Conservation (phyloP, 2,329 filamentous ascomycete genomes). For the Didymella pinodella region DNA sequence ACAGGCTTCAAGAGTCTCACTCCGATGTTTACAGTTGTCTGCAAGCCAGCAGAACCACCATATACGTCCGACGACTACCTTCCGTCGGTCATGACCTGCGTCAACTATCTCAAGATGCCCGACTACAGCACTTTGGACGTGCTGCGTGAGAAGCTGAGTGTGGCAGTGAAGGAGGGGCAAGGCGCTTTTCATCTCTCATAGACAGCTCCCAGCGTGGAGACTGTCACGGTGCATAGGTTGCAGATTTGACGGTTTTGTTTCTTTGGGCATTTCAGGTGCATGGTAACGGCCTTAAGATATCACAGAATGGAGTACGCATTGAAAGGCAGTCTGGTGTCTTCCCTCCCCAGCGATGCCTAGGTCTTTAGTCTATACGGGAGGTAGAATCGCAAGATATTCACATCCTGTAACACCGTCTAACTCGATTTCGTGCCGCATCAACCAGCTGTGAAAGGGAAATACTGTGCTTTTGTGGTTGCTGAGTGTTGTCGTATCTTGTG, state of each 20-base stretch:
- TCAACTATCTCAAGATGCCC: conserved; percentile 97
- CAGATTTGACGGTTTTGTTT: conserved; percentile 16
- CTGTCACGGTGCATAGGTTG: conserved; percentile 15
- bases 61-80: conserved; percentile 96
- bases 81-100: conserved; percentile 99
- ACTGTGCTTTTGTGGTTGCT: too few species aligned
- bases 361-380: background rate
- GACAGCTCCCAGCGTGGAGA: conserved; percentile 10
- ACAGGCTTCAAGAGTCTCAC: conserved; percentile 94
- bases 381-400: conserved; percentile 5
- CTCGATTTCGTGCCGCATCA: too few species aligned
- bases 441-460: too few species aligned
- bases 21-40: conserved; percentile 98
- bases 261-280: conserved; percentile 21
- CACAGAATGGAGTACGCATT: conserved; percentile 14
- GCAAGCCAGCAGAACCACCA: conserved; percentile 95
- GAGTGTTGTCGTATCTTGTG: too few species aligned
- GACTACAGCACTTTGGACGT: conserved; percentile 84
- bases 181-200: conserved; percentile 96
- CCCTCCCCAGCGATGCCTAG: background rate
- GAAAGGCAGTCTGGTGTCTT: conserved; percentile 12
- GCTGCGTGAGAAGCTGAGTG: conserved; percentile 79
- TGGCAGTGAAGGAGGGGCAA: conserved; percentile 93
- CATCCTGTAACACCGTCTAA: background rate
- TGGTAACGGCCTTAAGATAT: conserved; percentile 20